phyloP scores from a whole-genome alignment of 495 filamentous ascomycete genomes.

The Penicillium egyptiacum region DNA sequence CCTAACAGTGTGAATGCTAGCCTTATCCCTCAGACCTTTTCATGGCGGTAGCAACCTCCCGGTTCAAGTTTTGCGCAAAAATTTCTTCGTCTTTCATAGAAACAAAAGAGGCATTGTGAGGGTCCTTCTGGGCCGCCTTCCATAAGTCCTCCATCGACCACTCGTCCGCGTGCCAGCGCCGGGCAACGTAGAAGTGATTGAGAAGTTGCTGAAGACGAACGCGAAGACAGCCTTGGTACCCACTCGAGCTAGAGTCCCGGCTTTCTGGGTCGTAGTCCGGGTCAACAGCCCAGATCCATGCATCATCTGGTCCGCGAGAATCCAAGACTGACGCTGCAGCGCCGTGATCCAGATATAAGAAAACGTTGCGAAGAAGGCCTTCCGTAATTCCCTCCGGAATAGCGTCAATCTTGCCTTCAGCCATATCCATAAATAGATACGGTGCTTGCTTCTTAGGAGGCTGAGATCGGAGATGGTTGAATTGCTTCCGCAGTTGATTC shows the following conservation, averaged over 20 bases:
- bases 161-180: slow-evolving; percentile 8
- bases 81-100: slow-evolving; percentile 7
- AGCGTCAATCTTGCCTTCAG: neutral
- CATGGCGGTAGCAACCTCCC: neutral
- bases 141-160: slow-evolving; percentile 7
- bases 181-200: slow-evolving; percentile 8
- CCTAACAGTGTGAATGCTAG: too few relatives aligned
- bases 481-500: slow-evolving; percentile 5
- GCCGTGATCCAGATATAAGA: slow-evolving; percentile 7
- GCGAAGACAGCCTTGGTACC: slow-evolving; percentile 7
- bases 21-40: neutral
- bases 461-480: slow-evolving; percentile 8
- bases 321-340: slow-evolving; percentile 5
- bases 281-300: slow-evolving; percentile 12
- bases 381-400: neutral
- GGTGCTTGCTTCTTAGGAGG: slow-evolving; percentile 2
- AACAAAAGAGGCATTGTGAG: slow-evolving; percentile 10
- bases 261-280: neutral
- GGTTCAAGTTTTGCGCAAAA: neutral
- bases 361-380: slow-evolving; percentile 6
- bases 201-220: slow-evolving; percentile 12
- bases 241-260: neutral
- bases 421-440: neutral
- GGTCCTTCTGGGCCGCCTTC: slow-evolving; percentile 11
- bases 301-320: neutral